phyloP scores from a whole-genome alignment of 257 asterid genomes.

The Rauvolfia tetraphylla region DNA sequence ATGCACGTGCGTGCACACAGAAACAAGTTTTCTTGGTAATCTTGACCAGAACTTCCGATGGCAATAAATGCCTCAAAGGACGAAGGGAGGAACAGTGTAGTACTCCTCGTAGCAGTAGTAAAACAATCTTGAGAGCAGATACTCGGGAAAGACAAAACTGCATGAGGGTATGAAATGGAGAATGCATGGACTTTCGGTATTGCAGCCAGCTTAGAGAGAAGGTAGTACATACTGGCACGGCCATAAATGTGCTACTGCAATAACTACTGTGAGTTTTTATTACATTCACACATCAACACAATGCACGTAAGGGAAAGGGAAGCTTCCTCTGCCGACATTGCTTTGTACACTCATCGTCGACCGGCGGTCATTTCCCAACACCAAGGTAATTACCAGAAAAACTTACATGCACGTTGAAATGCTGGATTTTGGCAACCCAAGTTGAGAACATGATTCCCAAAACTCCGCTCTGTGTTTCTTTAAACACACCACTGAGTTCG shows the following conservation, averaged over 20 bases:
- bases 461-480: not conserved
- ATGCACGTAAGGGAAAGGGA: not conserved
- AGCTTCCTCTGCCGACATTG: constrained; percentile 18
- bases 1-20: constrained; percentile 26
- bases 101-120: too few relatives aligned
- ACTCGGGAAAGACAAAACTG: not conserved
- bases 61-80: not conserved
- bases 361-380: not conserved
- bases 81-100: too few relatives aligned
- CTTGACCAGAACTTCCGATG: not conserved
- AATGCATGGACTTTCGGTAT: not conserved
- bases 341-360: not conserved
- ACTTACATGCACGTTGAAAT: not conserved
- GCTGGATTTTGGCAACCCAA: not conserved
- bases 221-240: not conserved
- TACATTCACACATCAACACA: not conserved
- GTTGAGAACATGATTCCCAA: not conserved
- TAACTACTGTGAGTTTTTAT: not conserved
- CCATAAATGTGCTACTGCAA: constrained; percentile 19
- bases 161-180: not conserved
- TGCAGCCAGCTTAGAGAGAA: not conserved
- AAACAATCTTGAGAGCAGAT: not conserved
- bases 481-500: too few relatives aligned
- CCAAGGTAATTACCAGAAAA: not conserved
- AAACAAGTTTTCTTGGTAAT: not conserved